phyloP scores from a whole-genome alignment of 306 rosid genomes.

The Quercus parvula region DNA sequence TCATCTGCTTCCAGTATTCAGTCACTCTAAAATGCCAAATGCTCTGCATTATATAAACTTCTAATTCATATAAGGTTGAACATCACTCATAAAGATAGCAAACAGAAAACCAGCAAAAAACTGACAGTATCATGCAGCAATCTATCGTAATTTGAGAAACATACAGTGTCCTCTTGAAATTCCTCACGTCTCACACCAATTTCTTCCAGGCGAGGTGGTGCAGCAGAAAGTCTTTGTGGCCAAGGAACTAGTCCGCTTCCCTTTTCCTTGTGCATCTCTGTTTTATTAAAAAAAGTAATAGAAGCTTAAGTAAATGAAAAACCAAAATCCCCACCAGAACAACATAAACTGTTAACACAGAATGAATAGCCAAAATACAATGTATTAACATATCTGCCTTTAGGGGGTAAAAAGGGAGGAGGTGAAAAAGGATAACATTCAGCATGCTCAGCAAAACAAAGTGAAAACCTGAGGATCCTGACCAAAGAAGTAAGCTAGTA shows the following conservation, averaged over 20 bases:
- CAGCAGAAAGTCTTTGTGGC: constrained; percentile 55
- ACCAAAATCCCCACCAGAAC: neutral
- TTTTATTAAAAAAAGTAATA: neutral
- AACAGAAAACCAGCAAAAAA: neutral
- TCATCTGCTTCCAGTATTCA: constrained; percentile 67
- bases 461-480: neutral
- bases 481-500: neutral
- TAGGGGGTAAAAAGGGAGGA: too few relatives aligned
- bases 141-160: constrained; percentile 19
- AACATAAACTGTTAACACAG: neutral
- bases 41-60: constrained; percentile 30
- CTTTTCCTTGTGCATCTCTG: constrained; percentile 48
- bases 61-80: neutral
- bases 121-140: neutral
- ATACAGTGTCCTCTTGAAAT: constrained; percentile 55
- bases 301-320: neutral
- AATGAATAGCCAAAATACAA: neutral
- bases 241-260: constrained; percentile 51
- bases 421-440: neutral
- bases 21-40: constrained; percentile 51
- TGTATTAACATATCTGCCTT: neutral
- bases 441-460: neutral
- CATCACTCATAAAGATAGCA: too few relatives aligned
- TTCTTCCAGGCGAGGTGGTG: constrained; percentile 58
- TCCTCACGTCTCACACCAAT: constrained; percentile 45